Percentiles rank a stretch among this genome's conserved stretches.
phyloP scores from a whole-genome alignment of 1,284 basidiomycete genomes.

The Tylopilus orsonianus region DNA sequence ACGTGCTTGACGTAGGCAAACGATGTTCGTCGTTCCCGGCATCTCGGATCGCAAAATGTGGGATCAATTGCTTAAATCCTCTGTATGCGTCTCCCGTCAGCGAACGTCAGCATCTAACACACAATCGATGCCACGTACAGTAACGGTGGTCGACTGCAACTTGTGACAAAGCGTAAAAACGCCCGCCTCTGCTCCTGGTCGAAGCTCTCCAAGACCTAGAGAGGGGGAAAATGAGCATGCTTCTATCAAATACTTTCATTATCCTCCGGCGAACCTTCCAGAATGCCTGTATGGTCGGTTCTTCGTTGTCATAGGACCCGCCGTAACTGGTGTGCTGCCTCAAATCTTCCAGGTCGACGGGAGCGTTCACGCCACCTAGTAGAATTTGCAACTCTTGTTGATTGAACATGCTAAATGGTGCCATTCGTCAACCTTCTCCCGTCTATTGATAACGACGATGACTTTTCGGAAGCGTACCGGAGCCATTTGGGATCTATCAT shows the following conservation, averaged over 20 bases:
- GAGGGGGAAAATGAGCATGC: constrained; percentile 5
- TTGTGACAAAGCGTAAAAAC: constrained; percentile 86
- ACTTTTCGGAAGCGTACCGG: constrained; percentile 45
- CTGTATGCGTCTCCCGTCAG: constrained; percentile 35
- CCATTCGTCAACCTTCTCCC: constrained; percentile 6
- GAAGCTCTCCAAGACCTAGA: constrained; percentile 71
- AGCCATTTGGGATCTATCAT: constrained; percentile 91
- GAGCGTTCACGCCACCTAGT: constrained; percentile 79
- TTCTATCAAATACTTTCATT: constrained; percentile 4
- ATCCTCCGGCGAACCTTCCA: constrained; percentile 57
- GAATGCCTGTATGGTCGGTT: constrained; percentile 71
- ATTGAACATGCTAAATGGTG: constrained; percentile 80
- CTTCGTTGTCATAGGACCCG: constrained; percentile 69
- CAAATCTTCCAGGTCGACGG: constrained; percentile 83
- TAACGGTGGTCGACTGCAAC: constrained; percentile 85
- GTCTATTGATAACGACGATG: not conserved
- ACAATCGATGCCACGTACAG: constrained; percentile 48
- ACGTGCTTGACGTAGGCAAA: constrained; percentile 81
- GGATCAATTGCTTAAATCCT: constrained; percentile 86
- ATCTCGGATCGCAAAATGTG: constrained; percentile 83
- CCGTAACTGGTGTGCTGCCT: constrained; percentile 75
- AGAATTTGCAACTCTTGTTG: constrained; percentile 88
- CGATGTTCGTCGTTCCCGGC: constrained; percentile 71
- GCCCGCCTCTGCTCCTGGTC: constrained; percentile 69
- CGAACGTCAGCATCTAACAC: not conserved